These are phyloP conservation scores for Dictyostelium capitatum DNA, from an alignment of 78 protist species.

Conservation along the genomic window DNA sequence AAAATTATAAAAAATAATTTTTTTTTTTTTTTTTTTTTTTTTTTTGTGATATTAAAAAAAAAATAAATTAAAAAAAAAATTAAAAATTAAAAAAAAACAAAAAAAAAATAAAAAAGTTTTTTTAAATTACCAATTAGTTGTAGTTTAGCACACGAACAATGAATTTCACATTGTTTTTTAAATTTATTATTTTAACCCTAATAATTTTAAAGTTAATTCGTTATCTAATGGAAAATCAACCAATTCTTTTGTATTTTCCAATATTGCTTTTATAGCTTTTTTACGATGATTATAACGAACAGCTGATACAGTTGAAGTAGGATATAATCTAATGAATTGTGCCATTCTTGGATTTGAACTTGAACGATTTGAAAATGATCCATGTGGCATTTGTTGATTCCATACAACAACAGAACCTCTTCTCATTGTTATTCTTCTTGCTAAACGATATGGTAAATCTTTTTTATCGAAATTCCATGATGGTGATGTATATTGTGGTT, in stretches of 20 bases:
- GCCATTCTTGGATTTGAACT: conserved; percentile 48
- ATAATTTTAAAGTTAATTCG: background rate
- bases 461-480: conserved; percentile 33
- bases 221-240: conserved; percentile 33
- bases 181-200: conserved; percentile 33
- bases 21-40: no score
- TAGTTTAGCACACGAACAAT: background rate
- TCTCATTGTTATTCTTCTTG: conserved; percentile 67
- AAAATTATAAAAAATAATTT: no score
- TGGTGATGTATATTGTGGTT: conserved; percentile 30
- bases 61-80: no score
- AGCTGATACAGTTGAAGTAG: background rate
- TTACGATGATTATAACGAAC: conserved; percentile 23
- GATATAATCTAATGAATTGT: conserved; percentile 71
- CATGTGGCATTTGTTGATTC: conserved; percentile 78
- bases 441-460: conserved; percentile 14
- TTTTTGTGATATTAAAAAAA: no score
- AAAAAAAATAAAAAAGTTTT: no score
- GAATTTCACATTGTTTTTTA: background rate
- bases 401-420: conserved; percentile 63
- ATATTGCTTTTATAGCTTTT: background rate
- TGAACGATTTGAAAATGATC: conserved; percentile 28
- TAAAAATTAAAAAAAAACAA: no score
- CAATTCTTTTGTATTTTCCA: background rate
- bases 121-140: no score